phyloP scores from a whole-genome alignment of 2,329 filamentous ascomycete species.

The Alternaria dauci region DNA sequence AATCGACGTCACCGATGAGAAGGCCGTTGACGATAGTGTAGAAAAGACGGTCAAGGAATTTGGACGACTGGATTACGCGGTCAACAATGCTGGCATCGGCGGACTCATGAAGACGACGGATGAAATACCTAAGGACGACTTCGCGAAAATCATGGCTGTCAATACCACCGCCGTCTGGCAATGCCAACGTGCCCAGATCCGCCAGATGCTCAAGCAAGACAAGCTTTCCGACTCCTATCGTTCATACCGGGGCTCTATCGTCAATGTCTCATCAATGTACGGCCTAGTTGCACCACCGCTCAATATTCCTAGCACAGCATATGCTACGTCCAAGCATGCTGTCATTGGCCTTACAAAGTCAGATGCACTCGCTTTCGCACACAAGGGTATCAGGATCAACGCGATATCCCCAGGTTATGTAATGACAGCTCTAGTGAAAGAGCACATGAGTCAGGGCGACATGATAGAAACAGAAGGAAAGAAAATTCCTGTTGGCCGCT shows the following conservation, averaged over 20 bases:
- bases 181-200: slow-evolving; percentile 63
- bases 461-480: slow-evolving; percentile 48
- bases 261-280: slow-evolving; percentile 64
- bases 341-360: slow-evolving; percentile 63
- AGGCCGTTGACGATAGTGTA: slow-evolving; percentile 56
- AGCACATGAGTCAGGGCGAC: slow-evolving; percentile 33
- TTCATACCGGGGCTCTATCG: slow-evolving; percentile 60
- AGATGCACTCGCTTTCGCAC: slow-evolving; percentile 63
- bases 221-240: slow-evolving; percentile 35
- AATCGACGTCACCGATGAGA: slow-evolving; percentile 58
- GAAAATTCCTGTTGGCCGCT: slow-evolving; percentile 58
- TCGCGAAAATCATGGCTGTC: slow-evolving; percentile 60
- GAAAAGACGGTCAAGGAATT: slow-evolving; percentile 55
- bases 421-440: slow-evolving; percentile 52
- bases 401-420: slow-evolving; percentile 66
- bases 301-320: slow-evolving; percentile 56
- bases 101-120: slow-evolving; percentile 56
- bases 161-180: slow-evolving; percentile 67
- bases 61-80: slow-evolving; percentile 63
- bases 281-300: slow-evolving; percentile 55
- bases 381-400: slow-evolving; percentile 65
- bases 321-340: slow-evolving; percentile 63
- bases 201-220: slow-evolving; percentile 62
- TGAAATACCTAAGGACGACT: slow-evolving; percentile 58
- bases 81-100: slow-evolving; percentile 65